Percentiles rank a stretch among this genome's conserved stretches.
Evolutionary conservation across 805 yeast species (phyloP).

Genomic region (Teunomyces cretensis): DNA sequence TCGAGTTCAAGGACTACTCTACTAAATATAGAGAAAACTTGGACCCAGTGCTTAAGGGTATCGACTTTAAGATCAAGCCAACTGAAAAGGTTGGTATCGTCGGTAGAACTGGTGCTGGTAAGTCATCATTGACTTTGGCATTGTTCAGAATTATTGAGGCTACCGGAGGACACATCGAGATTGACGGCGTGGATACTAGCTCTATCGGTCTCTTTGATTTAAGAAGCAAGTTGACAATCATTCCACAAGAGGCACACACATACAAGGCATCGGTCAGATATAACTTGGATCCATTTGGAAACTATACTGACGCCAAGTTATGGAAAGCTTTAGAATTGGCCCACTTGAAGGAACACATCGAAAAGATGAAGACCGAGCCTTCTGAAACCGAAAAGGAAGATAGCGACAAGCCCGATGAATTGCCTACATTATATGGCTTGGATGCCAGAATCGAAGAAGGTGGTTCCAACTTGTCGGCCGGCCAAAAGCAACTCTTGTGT

Average conservation of each 20-base stretch:
- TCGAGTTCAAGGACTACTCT: slow-evolving; percentile 37
- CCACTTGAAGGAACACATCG: slow-evolving; percentile 42
- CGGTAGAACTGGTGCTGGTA: slow-evolving; percentile 49
- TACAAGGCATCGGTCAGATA: slow-evolving; percentile 43
- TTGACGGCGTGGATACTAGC: slow-evolving; percentile 35
- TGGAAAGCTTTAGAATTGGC: slow-evolving; percentile 45
- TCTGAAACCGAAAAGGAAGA: slow-evolving; percentile 17
- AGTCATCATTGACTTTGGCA: slow-evolving; percentile 44
- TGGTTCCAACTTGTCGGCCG: slow-evolving; percentile 51
- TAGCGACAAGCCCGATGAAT: slow-evolving; percentile 16
- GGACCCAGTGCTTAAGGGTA: slow-evolving; percentile 41
- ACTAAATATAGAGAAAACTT: slow-evolving; percentile 45
- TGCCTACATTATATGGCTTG: slow-evolving; percentile 43
- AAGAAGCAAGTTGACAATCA: slow-evolving; percentile 42
- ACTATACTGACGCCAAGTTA: slow-evolving; percentile 34
- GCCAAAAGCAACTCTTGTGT: slow-evolving; percentile 63
- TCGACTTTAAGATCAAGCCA: slow-evolving; percentile 35
- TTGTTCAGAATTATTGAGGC: slow-evolving; percentile 45
- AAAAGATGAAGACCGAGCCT: slow-evolving; percentile 39
- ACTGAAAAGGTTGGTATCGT: slow-evolving; percentile 45
- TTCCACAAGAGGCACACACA: slow-evolving; percentile 48
- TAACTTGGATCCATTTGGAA: slow-evolving; percentile 42
- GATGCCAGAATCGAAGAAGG: slow-evolving; percentile 44
- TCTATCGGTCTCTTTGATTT: slow-evolving; percentile 41
- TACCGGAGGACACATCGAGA: slow-evolving; percentile 32